These are phyloP conservation scores for Umbilicus rupestris DNA, from an alignment of 164 flowering plant genomes.

Conservation along the genomic window DNA sequence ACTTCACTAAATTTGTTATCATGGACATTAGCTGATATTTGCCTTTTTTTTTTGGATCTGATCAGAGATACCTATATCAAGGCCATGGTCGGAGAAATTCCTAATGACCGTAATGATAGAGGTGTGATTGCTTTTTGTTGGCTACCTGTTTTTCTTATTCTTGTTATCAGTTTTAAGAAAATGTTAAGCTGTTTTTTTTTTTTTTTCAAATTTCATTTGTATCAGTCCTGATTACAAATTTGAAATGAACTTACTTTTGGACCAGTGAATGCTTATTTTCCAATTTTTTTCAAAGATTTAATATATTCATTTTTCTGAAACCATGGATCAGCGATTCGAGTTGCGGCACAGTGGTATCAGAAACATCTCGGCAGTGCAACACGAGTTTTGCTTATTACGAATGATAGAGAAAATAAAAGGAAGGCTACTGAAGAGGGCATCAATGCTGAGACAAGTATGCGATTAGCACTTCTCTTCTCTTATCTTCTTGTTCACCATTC, in stretches of 20 bases:
- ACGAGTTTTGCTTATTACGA: slow-evolving; percentile 66
- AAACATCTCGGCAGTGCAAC: slow-evolving; percentile 63
- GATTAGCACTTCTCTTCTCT: neutral
- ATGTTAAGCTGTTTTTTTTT: neutral
- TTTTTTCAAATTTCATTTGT: neutral
- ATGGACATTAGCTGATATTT: neutral
- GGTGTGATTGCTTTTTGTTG: slow-evolving; percentile 31
- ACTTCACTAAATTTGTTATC: neutral
- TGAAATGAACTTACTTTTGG: neutral
- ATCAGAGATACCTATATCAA: slow-evolving; percentile 82
- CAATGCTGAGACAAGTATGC: slow-evolving; percentile 77
- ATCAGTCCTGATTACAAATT: neutral
- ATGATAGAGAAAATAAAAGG: slow-evolving; percentile 83
- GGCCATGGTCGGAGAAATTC: slow-evolving; percentile 72
- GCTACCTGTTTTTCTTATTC: neutral
- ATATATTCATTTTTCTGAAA: neutral
- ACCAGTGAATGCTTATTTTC: neutral
- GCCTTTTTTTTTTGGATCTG: neutral
- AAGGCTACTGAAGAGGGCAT: slow-evolving; percentile 88
- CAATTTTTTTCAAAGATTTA: neutral
- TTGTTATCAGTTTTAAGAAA: neutral
- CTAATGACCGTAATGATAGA: slow-evolving; percentile 97
- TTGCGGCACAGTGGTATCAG: slow-evolving; percentile 94
- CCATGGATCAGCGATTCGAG: slow-evolving; percentile 66
- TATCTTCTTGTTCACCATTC: neutral